phyloP scores from a whole-genome alignment of 208 protist species.

The Trypanosoma rangeli region DNA sequence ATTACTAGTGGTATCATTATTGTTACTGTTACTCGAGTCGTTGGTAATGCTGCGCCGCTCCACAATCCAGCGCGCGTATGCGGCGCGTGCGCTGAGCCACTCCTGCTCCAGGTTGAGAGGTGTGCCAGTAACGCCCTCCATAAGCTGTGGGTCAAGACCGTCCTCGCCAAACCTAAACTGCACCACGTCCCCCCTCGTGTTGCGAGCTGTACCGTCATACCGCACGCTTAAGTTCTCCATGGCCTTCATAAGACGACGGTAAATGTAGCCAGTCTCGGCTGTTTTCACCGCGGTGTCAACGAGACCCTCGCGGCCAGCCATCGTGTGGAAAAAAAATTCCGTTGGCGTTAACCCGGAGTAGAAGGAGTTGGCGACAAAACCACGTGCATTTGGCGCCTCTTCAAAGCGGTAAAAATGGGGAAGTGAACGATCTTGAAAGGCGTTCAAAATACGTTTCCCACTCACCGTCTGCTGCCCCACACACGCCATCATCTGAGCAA shows the following conservation, averaged over 20 bases:
- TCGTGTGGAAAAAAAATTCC: conserved; percentile 99
- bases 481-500: conserved; percentile 99
- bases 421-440: conserved; percentile 97
- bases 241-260: conserved; percentile 98
- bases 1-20: conserved; percentile 1
- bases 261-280: conserved; percentile 99
- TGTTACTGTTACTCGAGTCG: not conserved
- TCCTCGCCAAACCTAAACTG: conserved; percentile 99
- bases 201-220: conserved; percentile 99
- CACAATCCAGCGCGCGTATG: conserved; percentile 46
- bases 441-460: conserved; percentile 97
- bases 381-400: conserved; percentile 91
- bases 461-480: conserved; percentile 99
- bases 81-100: conserved; percentile 66
- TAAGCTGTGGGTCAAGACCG: conserved; percentile 96
- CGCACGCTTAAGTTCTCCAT: conserved; percentile 98
- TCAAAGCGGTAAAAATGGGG: conserved; percentile 97
- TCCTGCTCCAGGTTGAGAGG: conserved; percentile 85
- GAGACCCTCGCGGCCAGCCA: conserved; percentile 97
- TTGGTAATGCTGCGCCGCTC: conserved; percentile 6
- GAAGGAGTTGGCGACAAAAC: conserved; percentile 99
- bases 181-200: conserved; percentile 91
- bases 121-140: conserved; percentile 92
- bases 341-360: conserved; percentile 97
- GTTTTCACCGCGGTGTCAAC: conserved; percentile 99